Base-by-base conservation (phyloP, 257 asterid species). In the Penstemon barbatus region DNA sequence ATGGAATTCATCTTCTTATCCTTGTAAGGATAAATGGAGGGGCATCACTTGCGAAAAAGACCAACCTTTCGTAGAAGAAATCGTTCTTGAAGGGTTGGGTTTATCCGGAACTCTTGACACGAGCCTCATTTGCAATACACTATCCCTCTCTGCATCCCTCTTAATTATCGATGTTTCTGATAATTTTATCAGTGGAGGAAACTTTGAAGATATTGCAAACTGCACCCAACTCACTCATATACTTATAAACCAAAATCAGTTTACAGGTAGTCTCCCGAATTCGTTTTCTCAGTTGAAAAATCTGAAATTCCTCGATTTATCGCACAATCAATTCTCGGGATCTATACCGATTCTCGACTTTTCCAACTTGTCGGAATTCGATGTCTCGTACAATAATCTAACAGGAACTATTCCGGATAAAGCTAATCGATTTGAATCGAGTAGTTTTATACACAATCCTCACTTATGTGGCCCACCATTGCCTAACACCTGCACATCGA, bases 1-100 rank as follows among this genome's bases (percentile, higher is more conserved):
- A 65, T 88, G 95, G 95, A 85, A 84, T 54, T 48, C 72, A 8
- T 57, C 83, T 62, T 85, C 92, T 11, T 38, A 66, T n/a, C 87
- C 86, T 4, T 84, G 89, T 61, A 41, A n/a, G 42, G 80, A 62
- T 25, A 40, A 39, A 0, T 87, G 92, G 95, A 64, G 39, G 6
- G 95, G 95, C 36, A 60, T 87, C 68, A 61, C 61, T 0, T 85
- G 95, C 40, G 80, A 79, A 43, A 5, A 12, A 1, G 54, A 65
- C 38, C 55, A 60, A 4, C 40, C 15, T 5, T 19, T 60, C 0
- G 82, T 85, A 55, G 61, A 62, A 70, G 57, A 59, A 44, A 79
- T 87, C 57, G 48, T 64, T 36, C 90, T 87, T 4, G 72, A 70
- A 25, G 79, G 83, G 41, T 70, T 61, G 6, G 61, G 54, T 12